Evolutionary conservation across 495 filamentous ascomycete species (phyloP).

Genomic region (Aspergillus sclerotioniger): DNA sequence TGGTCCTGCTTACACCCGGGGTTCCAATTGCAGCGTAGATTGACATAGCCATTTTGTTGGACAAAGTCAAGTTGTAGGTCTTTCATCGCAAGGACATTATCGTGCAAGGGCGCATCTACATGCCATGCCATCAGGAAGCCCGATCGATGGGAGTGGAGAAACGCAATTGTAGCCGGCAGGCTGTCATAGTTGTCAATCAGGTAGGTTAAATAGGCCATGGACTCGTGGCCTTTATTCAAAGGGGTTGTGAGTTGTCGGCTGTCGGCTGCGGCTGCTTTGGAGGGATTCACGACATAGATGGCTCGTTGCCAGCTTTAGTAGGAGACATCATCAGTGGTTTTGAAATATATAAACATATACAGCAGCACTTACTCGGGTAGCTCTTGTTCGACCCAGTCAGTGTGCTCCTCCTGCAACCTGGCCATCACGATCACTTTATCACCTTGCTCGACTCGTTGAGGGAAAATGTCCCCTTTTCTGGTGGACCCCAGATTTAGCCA

Average conservation of each 20-base stretch:
- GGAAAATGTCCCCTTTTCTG: constrained; percentile 4
- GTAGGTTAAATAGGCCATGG: constrained; percentile 71
- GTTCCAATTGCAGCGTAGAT: constrained; percentile 63
- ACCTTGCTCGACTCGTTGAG: constrained; percentile 16
- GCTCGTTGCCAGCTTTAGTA: constrained; percentile 51
- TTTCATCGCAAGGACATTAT: constrained; percentile 54
- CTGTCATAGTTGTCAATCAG: constrained; percentile 68
- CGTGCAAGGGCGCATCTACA: constrained; percentile 53
- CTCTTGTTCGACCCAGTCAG: constrained; percentile 58
- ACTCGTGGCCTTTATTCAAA: constrained; percentile 73
- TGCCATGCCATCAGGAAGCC: constrained; percentile 59
- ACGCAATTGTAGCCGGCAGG: constrained; percentile 64
- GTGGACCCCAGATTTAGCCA: constrained; percentile 29
- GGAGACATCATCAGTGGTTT: not conserved
- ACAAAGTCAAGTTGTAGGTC: constrained; percentile 50
- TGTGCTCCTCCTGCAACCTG: constrained; percentile 53
- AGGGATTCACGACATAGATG: constrained; percentile 65
- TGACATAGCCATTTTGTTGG: constrained; percentile 59
- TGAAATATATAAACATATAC: constrained; percentile 6
- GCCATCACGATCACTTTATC: constrained; percentile 60
- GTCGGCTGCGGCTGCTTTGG: constrained; percentile 47
- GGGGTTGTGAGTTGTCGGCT: constrained; percentile 32
- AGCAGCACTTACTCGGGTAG: constrained; percentile 44
- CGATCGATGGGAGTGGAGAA: constrained; percentile 64
- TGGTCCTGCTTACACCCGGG: constrained; percentile 56